Evolutionary conservation across 306 rosid genomes (phyloP).

Genomic region (Inga oerstediana): DNA sequence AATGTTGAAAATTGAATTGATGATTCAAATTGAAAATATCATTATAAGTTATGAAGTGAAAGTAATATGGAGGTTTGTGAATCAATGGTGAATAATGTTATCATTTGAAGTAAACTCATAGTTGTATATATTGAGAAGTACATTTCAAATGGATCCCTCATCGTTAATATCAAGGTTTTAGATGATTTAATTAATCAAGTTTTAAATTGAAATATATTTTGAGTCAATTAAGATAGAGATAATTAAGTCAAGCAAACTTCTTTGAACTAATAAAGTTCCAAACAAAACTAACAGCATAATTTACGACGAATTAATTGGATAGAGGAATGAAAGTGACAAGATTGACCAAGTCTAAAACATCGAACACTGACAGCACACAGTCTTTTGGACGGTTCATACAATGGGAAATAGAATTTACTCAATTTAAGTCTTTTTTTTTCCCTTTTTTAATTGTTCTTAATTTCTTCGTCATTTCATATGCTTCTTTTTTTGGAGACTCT

Average conservation of each 20-base stretch:
- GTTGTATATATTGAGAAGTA: too few relatives aligned
- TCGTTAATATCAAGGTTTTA: too few relatives aligned
- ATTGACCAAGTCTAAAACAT: constrained; percentile 35
- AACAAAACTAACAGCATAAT: not conserved
- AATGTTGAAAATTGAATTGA: too few relatives aligned
- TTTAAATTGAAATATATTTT: too few relatives aligned
- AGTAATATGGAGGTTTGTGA: too few relatives aligned
- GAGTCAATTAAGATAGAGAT: too few relatives aligned
- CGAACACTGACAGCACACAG: constrained; percentile 32
- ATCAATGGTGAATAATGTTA: too few relatives aligned
- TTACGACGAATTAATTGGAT: not conserved
- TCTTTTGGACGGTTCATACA: constrained; percentile 32
- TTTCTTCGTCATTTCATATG: constrained; percentile 32
- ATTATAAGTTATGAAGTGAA: not conserved
- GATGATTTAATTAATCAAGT: too few relatives aligned
- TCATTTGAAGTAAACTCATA: not conserved
- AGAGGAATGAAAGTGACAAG: not conserved
- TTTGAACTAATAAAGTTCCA: not conserved
- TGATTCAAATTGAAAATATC: not conserved
- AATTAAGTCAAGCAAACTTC: too few relatives aligned
- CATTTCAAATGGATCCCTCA: too few relatives aligned
- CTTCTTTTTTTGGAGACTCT: constrained; percentile 1
- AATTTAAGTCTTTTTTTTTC: not conserved
- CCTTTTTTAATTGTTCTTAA: not conserved
- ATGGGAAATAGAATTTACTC: not conserved